Conservation (phyloP, 116 monocot species). For the Phalaenopsis hybrid region DNA sequence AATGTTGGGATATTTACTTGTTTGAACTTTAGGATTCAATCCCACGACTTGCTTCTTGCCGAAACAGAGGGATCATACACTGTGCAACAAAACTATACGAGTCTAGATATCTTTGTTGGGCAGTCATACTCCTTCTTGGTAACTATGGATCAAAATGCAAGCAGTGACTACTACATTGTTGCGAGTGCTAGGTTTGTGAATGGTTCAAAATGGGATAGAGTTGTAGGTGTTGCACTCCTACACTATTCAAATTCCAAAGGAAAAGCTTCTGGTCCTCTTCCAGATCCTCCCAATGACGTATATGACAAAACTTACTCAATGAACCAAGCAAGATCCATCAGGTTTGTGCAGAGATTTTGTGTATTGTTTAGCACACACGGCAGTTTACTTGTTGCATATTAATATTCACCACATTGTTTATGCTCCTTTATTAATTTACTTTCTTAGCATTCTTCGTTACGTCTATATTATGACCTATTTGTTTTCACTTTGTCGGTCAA, state of each 20-base stretch:
- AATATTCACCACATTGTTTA: background rate
- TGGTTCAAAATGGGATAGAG: background rate
- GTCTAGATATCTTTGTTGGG: slow-evolving; percentile 76
- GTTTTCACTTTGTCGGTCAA: background rate
- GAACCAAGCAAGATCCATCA: slow-evolving; percentile 86
- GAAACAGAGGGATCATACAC: slow-evolving; percentile 91
- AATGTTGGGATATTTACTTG: slow-evolving; percentile 78
- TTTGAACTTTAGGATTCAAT: slow-evolving; percentile 45
- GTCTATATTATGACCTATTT: background rate
- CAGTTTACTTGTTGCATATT: background rate
- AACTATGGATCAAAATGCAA: slow-evolving; percentile 95
- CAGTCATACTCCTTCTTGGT: slow-evolving; percentile 87
- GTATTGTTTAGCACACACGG: background rate
- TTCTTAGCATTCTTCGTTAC: background rate
- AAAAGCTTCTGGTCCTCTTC: slow-evolving; percentile 65
- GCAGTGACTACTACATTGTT: slow-evolving; percentile 88
- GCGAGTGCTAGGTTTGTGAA: slow-evolving; percentile 80
- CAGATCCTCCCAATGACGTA: slow-evolving; percentile 65
- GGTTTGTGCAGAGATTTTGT: slow-evolving; percentile 31
- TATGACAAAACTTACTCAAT: slow-evolving; percentile 80
- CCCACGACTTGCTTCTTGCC: slow-evolving; percentile 67
- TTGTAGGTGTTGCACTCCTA: slow-evolving; percentile 14
- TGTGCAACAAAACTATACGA: slow-evolving; percentile 74
- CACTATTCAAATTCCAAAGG: slow-evolving; percentile 91
- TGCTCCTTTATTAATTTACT: background rate